Evolutionary conservation across 192 early-diverging fungal species (phyloP).

Genomic region (Dimargaris verticillata): DNA sequence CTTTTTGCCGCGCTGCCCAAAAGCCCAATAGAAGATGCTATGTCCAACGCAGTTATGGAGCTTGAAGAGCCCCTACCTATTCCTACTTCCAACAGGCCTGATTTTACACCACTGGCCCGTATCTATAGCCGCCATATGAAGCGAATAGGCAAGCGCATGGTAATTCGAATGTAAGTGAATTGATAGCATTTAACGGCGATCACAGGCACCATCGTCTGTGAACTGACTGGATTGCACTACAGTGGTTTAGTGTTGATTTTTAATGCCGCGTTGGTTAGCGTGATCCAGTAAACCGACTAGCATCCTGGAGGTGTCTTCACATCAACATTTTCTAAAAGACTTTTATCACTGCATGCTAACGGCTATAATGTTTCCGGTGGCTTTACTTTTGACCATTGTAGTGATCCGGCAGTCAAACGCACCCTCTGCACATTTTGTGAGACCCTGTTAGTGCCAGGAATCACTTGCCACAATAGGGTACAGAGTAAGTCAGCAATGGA

Average conservation of each 20-base stretch:
- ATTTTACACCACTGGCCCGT: slow-evolving; percentile 16
- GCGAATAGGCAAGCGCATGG: slow-evolving; percentile 30
- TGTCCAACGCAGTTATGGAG: background rate
- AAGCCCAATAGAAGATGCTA: background rate
- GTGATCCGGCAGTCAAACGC: slow-evolving; percentile 38
- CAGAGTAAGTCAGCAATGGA: background rate
- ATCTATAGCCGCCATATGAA: slow-evolving; percentile 33
- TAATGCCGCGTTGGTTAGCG: background rate
- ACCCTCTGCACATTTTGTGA: slow-evolving; percentile 37
- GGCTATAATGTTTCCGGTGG: background rate
- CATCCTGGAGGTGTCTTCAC: background rate
- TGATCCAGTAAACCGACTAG: background rate
- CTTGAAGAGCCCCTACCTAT: background rate
- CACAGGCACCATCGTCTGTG: background rate
- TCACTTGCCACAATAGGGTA: slow-evolving; percentile 15
- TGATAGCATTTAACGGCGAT: background rate
- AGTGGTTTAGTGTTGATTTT: background rate
- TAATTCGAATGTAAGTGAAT: slow-evolving; percentile 32
- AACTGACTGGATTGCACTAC: background rate
- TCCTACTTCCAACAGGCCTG: background rate
- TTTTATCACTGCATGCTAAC: no score
- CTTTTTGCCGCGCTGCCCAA: no score
- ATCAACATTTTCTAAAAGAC: background rate
- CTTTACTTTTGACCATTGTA: slow-evolving; percentile 7
- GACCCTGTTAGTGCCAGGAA: slow-evolving; percentile 29